phyloP scores from a whole-genome alignment of 2,329 filamentous ascomycete genomes.

The Tolypocladium ophioglossoides region DNA sequence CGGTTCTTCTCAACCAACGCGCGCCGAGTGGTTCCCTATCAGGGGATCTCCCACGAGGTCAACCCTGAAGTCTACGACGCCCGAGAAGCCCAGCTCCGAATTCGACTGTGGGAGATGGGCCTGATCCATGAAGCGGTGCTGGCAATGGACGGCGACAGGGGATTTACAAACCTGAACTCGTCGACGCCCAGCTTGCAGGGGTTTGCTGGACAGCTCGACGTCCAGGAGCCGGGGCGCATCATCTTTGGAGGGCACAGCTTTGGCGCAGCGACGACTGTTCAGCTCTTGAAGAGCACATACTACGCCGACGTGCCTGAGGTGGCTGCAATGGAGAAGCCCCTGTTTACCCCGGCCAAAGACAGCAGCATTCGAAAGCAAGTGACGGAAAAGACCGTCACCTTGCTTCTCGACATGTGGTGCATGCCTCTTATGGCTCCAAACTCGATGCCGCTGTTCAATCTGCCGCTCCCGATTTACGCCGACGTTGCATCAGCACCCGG shows the following conservation, averaged over 20 bases:
- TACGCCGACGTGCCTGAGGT: slow-evolving; percentile 44
- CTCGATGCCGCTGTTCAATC: slow-evolving; percentile 54
- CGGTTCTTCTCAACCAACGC: slow-evolving; percentile 12
- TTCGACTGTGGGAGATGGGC: slow-evolving; percentile 71
- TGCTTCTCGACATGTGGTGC: slow-evolving; percentile 75
- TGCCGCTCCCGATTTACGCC: slow-evolving; percentile 62
- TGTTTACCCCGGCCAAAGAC: slow-evolving; percentile 47
- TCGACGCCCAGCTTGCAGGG: slow-evolving; percentile 39
- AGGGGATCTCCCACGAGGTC: slow-evolving; percentile 49
- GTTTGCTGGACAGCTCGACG: slow-evolving; percentile 52
- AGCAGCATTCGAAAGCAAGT: slow-evolving; percentile 55
- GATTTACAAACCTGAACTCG: slow-evolving; percentile 42
- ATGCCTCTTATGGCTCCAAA: slow-evolving; percentile 56
- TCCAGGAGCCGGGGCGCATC: slow-evolving; percentile 62
- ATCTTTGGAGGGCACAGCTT: slow-evolving; percentile 75
- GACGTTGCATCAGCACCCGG: slow-evolving; percentile 37
- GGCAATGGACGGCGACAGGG: slow-evolving; percentile 48
- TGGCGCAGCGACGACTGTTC: slow-evolving; percentile 61
- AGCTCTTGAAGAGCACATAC: slow-evolving; percentile 71
- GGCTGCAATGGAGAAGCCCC: slow-evolving; percentile 37
- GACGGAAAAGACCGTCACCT: slow-evolving; percentile 52
- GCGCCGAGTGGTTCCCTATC: slow-evolving; percentile 33
- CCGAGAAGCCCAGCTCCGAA: slow-evolving; percentile 61
- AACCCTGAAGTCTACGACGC: slow-evolving; percentile 54
- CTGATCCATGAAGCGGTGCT: slow-evolving; percentile 58